A percentile compares a stretch with the other conserved stretches of the same genome.
These are phyloP conservation scores for Blastomyces percursus DNA, from an alignment of 2,329 filamentous ascomycete species.

Conservation along the genomic window DNA sequence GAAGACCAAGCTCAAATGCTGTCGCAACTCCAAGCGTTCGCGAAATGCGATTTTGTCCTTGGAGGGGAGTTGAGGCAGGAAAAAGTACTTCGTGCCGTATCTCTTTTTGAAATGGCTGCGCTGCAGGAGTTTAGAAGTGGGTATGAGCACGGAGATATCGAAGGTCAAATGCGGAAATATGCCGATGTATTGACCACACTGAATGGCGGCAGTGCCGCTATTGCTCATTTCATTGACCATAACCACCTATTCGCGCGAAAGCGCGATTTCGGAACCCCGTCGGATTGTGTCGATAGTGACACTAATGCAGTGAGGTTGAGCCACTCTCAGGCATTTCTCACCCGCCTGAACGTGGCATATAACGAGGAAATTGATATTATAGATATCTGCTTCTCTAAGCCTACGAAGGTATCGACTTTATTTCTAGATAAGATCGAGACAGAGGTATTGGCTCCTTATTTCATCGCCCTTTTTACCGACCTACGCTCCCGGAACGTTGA, in stretches of 20 bases:
- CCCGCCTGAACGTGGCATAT: slow-evolving; percentile 58
- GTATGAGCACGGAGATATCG: slow-evolving; percentile 77
- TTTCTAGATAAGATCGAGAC: slow-evolving; percentile 76
- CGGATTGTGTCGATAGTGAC: slow-evolving; percentile 66
- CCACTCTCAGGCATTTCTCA: slow-evolving; percentile 73
- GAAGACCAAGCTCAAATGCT: slow-evolving; percentile 87
- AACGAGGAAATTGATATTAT: slow-evolving; percentile 77
- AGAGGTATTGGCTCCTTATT: slow-evolving; percentile 72
- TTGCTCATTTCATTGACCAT: slow-evolving; percentile 81
- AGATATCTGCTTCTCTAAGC: slow-evolving; percentile 66
- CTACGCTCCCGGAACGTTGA: slow-evolving; percentile 63
- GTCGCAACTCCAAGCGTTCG: slow-evolving; percentile 65
- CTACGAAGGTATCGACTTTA: slow-evolving; percentile 58
- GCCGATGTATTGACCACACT: slow-evolving; percentile 72
- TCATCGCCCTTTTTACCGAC: slow-evolving; percentile 77
- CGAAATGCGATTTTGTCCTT: slow-evolving; percentile 66
- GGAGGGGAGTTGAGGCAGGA: slow-evolving; percentile 62
- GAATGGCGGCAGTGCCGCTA: slow-evolving; percentile 65
- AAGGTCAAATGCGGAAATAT: slow-evolving; percentile 80
- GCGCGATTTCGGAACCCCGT: slow-evolving; percentile 58
- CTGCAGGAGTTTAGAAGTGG: slow-evolving; percentile 87
- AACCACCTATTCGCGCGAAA: slow-evolving; percentile 71
- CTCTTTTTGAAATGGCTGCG: slow-evolving; percentile 82
- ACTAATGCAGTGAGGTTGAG: slow-evolving; percentile 62
- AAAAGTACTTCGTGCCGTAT: slow-evolving; percentile 61